Evolutionary conservation across 2,329 filamentous ascomycete genomes (phyloP), one percentile per base, ranked within the genome.

Genomic region (Fusarium praegraminearum): DNA sequence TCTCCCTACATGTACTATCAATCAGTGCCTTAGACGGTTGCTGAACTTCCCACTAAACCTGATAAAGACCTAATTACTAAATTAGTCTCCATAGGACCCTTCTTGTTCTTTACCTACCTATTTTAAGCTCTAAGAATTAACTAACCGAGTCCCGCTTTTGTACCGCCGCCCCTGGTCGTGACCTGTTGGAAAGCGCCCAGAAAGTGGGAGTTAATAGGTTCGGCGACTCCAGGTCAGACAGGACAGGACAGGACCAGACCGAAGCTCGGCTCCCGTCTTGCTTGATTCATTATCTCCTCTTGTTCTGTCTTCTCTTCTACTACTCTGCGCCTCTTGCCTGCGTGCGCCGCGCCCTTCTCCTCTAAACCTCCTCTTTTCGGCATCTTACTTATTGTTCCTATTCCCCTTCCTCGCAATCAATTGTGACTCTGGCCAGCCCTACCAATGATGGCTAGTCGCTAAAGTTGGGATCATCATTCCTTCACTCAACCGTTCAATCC

Each of bases 371-470:
- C 36, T 36, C 28, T 47, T 46, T 36, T 46, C n/a, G 13, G 7
- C 18, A 28, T 51, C n/a, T 28, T 32, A 26, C 45, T 38, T 24
- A 43, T 32, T 36, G 36, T 15, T 45, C 53, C 24, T 20, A 10
- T 11, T 53, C 13, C 32, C 36, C 41, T 55, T 55, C 51, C 24
- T 62, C 46, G 38, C 22, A 18, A 28, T 35, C 40, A 58, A 64
- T 52, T 70, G 57, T 59, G 52, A 63, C 55, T 57, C 59, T 32
- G 49, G 69, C 60, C 57, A 40, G 20, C 33, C 33, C 49, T n/a
- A 38, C n/a, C 49, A 68, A 69, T 57, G 50, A 73, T 73, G 71
- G 71, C 71, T 57, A 68, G 40, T 57, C 63, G 58, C 57, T 72
- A 51, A 72, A 69, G 43, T 44, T 70, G 49, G 54, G 50, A 69